Percentiles rank a stretch among this genome's conserved stretches.
phyloP scores from a whole-genome alignment of 495 filamentous ascomycete species.

The Penicillium roqueforti region DNA sequence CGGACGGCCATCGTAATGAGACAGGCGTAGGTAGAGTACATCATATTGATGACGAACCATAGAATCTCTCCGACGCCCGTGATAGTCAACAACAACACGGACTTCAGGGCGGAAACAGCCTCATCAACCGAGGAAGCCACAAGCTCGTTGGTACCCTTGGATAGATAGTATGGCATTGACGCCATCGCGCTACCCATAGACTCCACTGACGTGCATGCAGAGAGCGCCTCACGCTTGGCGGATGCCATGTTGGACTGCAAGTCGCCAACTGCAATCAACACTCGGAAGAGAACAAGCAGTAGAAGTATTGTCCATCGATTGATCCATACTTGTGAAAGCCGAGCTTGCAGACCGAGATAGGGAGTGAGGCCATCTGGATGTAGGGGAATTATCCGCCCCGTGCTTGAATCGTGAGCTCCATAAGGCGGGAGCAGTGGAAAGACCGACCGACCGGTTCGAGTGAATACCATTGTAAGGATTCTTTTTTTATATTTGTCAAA shows the following conservation, averaged over 20 bases:
- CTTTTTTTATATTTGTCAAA: neutral
- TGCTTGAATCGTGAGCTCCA: conserved; percentile 38
- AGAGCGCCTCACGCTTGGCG: conserved; percentile 75
- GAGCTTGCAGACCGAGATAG: conserved; percentile 84
- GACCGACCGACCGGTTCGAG: conserved; percentile 30
- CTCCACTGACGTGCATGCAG: conserved; percentile 88
- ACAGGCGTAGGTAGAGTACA: conserved; percentile 84
- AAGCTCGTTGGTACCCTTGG: conserved; percentile 80
- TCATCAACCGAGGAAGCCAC: conserved; percentile 72
- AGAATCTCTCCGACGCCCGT: conserved; percentile 83
- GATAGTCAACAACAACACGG: conserved; percentile 69
- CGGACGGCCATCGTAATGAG: conserved; percentile 75
- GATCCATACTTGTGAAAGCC: conserved; percentile 93
- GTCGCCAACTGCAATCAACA: conserved; percentile 66
- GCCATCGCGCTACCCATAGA: conserved; percentile 93
- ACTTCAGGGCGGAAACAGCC: conserved; percentile 69
- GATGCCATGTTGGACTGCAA: conserved; percentile 67
- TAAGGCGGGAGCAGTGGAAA: conserved; percentile 46
- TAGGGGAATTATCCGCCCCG: conserved; percentile 28
- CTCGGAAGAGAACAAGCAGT: conserved; percentile 73
- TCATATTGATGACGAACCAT: conserved; percentile 82
- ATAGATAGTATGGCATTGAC: conserved; percentile 93
- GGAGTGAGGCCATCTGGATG: conserved; percentile 83
- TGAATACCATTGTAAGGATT: conserved; percentile 29
- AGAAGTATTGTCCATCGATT: conserved; percentile 95